Evolutionary conservation across 441 rosid species (phyloP), one percentile per base, ranked within the genome.

Genomic region (Iberis amara): DNA sequence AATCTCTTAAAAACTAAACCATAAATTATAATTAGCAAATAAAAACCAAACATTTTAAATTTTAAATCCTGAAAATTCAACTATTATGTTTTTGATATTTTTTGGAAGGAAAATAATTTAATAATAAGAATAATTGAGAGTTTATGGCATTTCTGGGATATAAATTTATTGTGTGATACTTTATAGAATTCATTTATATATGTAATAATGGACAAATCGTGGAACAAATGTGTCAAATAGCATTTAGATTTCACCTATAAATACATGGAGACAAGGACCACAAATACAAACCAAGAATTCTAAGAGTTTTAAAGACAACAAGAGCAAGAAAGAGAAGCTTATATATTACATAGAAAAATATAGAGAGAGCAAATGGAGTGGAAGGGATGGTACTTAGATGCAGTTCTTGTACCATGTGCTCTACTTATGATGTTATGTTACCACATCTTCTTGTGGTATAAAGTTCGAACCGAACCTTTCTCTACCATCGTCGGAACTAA

Each of bases 401-500:
- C 81, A 8, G 63, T 81, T 15, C 68, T 87, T 35, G 91, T 91
- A 48, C 98, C 98, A 0, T 51, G 76, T 14, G 79, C 86, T 40
- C 47, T 88, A 13, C 49, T 76, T 18, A 52, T 74, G 30, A 26
- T 26, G 30, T 26, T 26, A 3, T 26, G 30, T 40, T 91, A 91
- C 68, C 89, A 91, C 48, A 39, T 61, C 38, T 85, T 70, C 79
- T 68, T 91, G 37, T 91, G 84, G 89, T 76, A 79, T 46, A 82
- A 80, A 68, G 80, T 88, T 44, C 77, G 86, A 12, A 79, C 83
- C 3, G 75, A 76, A 3, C 98, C 98, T 2, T 72, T 79, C 72
- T 37, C 85, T 36, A 91, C 98, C 65, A 76, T 83, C 27, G 71
- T 91, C 23, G 98, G 96, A 5, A 91, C 74, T 5, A 91, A 80